These are phyloP conservation scores for Talaromyces stipitatus DNA, from an alignment of 495 filamentous ascomycete species.

Conservation along the genomic window DNA sequence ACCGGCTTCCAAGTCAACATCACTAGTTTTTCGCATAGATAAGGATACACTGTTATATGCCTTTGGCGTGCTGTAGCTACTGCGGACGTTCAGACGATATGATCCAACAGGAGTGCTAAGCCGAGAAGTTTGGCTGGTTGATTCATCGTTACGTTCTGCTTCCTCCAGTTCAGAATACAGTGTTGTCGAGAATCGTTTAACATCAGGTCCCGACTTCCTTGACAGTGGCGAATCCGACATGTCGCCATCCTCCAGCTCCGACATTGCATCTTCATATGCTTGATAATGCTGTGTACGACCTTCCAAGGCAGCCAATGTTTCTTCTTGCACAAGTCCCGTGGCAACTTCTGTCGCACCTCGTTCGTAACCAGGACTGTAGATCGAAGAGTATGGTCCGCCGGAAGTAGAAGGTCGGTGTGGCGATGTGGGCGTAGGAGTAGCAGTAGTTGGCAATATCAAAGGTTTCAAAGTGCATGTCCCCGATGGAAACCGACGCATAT, in stretches of 20 bases:
- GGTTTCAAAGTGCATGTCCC: conserved; percentile 11
- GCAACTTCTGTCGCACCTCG: not conserved
- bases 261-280: conserved; percentile 10
- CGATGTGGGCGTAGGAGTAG: conserved; percentile 8
- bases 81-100: not conserved
- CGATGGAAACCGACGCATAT: conserved; percentile 11
- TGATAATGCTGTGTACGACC: conserved; percentile 9
- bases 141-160: not conserved
- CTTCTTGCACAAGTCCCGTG: conserved; percentile 10
- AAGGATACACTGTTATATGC: not conserved
- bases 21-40: not conserved
- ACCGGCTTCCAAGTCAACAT: not conserved
- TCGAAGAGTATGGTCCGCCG: not conserved
- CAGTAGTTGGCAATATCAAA: conserved; percentile 9
- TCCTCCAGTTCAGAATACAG: not conserved
- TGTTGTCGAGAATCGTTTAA: not conserved
- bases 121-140: not conserved
- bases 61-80: not conserved
- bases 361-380: conserved; percentile 1
- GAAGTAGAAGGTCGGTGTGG: not conserved
- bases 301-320: conserved; percentile 20
- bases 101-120: not conserved
- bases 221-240: not conserved
- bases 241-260: conserved; percentile 3
- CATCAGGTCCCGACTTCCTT: not conserved